Percentiles rank a stretch among this genome's conserved stretches.
These are phyloP conservation scores for Naganishia antarctica DNA, from an alignment of 768 basidiomycete genomes.

Conservation along the genomic window DNA sequence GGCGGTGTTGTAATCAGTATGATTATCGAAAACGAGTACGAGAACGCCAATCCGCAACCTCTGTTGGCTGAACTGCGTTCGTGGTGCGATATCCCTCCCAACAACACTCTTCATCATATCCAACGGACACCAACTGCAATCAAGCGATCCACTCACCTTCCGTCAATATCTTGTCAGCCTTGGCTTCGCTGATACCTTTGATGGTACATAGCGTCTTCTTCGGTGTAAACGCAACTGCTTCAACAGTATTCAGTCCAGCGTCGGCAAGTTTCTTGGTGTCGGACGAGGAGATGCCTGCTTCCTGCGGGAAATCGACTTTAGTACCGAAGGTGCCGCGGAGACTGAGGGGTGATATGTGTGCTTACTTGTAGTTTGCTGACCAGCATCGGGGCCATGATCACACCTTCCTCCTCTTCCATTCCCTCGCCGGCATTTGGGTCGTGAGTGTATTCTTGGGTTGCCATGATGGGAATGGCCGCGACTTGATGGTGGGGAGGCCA, in stretches of 20 bases:
- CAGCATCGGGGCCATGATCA: conserved; percentile 73
- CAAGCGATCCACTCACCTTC: conserved; percentile 61
- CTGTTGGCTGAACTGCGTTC: too few species aligned
- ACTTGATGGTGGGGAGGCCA: too few species aligned
- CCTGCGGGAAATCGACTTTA: conserved; percentile 54
- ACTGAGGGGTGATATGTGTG: neutral
- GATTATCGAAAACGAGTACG: too few species aligned
- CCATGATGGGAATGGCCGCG: too few species aligned
- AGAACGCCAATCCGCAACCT: too few species aligned
- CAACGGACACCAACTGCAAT: too few species aligned
- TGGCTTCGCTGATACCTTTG: conserved; percentile 93
- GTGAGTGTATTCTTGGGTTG: conserved; percentile 40
- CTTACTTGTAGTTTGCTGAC: conserved; percentile 60
- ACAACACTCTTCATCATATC: neutral
- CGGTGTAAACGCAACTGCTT: conserved; percentile 91
- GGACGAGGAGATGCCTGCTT: conserved; percentile 78
- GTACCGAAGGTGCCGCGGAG: neutral
- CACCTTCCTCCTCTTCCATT: conserved; percentile 56
- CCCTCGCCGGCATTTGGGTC: conserved; percentile 36
- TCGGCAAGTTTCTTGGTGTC: conserved; percentile 94
- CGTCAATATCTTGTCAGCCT: conserved; percentile 89
- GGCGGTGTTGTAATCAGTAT: too few species aligned
- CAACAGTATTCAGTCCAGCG: conserved; percentile 86
- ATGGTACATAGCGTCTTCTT: conserved; percentile 86
- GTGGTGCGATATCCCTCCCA: too few species aligned